A percentile compares a stretch with the other conserved stretches of the same genome.
These are phyloP conservation scores for Boletus sensibilis DNA, from an alignment of 768 basidiomycete genomes.

Conservation along the genomic window DNA sequence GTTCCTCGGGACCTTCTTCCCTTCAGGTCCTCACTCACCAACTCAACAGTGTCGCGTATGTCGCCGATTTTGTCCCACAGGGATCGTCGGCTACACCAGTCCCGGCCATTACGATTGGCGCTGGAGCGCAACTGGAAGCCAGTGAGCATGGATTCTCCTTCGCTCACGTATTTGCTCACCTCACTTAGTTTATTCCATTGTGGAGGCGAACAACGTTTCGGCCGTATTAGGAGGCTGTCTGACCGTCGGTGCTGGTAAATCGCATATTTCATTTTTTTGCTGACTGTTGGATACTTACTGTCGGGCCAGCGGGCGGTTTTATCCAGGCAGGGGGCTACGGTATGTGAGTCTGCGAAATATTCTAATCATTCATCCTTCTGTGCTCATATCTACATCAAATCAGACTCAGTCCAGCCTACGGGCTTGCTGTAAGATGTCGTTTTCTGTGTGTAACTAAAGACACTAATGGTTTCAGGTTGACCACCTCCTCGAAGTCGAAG, in stretches of 20 bases:
- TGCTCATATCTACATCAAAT: neutral
- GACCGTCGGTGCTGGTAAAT: constrained; percentile 19
- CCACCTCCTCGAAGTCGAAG: constrained; percentile 44
- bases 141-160: constrained; percentile 1
- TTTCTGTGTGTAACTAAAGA: neutral
- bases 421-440: neutral
- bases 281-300: neutral
- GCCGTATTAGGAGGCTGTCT: constrained; percentile 18
- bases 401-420: constrained; percentile 20
- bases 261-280: too few relatives aligned
- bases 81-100: constrained; percentile 13
- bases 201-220: constrained; percentile 12
- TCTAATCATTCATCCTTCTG: neutral
- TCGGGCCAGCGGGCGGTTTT: constrained; percentile 39
- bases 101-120: constrained; percentile 12
- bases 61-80: constrained; percentile 15
- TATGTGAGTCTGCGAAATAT: constrained; percentile 8
- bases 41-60: constrained; percentile 8
- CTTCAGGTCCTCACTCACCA: constrained; percentile 19
- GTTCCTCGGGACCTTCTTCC: constrained; percentile 17
- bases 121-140: constrained; percentile 12
- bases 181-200: constrained; percentile 8
- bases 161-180: neutral
- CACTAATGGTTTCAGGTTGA: constrained; percentile 35
- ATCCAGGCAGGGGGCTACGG: constrained; percentile 48